Conservation (phyloP, 1,284 basidiomycete genomes). For the Peniophora sp. region DNA sequence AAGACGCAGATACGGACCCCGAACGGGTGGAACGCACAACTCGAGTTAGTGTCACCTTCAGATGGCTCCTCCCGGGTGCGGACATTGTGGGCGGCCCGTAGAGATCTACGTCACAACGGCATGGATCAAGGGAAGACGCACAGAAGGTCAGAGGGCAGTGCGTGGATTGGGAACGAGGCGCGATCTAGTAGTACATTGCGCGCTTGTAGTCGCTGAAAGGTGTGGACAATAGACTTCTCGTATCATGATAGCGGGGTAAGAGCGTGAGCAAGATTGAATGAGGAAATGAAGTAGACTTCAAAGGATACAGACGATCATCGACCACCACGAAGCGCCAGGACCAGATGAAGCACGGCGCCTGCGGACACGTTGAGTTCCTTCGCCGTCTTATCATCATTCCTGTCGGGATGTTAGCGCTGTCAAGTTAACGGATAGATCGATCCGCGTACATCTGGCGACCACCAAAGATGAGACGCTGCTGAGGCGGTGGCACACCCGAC, state of each 20-base stretch:
- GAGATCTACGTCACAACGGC: background rate
- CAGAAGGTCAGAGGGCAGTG: background rate
- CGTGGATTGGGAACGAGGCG: background rate
- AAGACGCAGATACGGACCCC: conserved; percentile 13
- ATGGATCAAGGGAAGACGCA: background rate
- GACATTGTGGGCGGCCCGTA: conserved; percentile 51
- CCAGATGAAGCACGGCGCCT: conserved; percentile 85
- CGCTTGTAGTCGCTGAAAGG: background rate
- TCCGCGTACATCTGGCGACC: conserved; percentile 89
- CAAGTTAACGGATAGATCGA: background rate
- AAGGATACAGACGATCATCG: background rate
- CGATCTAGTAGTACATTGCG: background rate
- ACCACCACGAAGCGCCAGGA: conserved; percentile 90
- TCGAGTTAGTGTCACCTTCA: conserved; percentile 70
- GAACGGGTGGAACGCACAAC: conserved; percentile 42
- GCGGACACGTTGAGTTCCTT: conserved; percentile 76
- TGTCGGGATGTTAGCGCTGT: conserved; percentile 17
- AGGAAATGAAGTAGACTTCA: no score
- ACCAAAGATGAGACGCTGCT: conserved; percentile 92
- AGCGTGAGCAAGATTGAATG: no score
- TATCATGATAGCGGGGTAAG: no score
- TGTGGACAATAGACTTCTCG: no score
- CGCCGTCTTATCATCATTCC: conserved; percentile 83
- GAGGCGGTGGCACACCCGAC: conserved; percentile 94
- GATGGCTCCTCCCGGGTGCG: conserved; percentile 72